Percentiles rank a stretch among this genome's conserved stretches.
These are phyloP conservation scores for Viola odorata DNA, from an alignment of 345 rosid genomes.

Conservation along the genomic window DNA sequence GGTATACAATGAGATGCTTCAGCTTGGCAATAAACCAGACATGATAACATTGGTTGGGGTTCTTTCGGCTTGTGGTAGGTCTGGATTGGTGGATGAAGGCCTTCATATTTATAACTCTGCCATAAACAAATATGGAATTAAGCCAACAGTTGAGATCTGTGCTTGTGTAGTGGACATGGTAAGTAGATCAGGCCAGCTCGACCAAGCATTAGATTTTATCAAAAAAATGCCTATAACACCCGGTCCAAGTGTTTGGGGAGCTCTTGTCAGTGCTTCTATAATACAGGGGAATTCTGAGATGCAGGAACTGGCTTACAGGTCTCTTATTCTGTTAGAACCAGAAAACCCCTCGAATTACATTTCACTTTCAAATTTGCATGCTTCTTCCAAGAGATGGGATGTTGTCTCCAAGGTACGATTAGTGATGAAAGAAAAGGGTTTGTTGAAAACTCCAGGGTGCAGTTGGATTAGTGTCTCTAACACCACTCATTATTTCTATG, in stretches of 20 bases:
- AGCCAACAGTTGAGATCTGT: constrained; percentile 54
- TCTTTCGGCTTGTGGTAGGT: constrained; percentile 59
- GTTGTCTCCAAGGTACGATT: constrained; percentile 54
- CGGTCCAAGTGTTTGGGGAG: constrained; percentile 66
- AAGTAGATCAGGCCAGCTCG: constrained; percentile 53
- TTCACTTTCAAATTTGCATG: constrained; percentile 52
- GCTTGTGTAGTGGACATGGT: constrained; percentile 62
- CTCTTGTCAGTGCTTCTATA: constrained; percentile 53
- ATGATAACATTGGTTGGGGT: constrained; percentile 46
- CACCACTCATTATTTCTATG: constrained; percentile 45
- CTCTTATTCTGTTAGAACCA: constrained; percentile 56
- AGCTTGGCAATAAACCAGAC: constrained; percentile 44
- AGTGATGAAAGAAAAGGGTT: constrained; percentile 48
- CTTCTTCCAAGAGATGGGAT: constrained; percentile 57
- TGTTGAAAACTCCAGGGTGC: constrained; percentile 65
- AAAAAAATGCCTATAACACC: constrained; percentile 50
- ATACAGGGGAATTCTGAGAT: constrained; percentile 53
- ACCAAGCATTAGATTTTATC: constrained; percentile 46
- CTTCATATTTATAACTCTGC: constrained; percentile 36
- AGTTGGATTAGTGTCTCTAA: constrained; percentile 57
- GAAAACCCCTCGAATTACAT: constrained; percentile 56
- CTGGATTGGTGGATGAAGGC: constrained; percentile 50
- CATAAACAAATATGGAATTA: constrained; percentile 33
- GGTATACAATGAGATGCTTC: constrained; percentile 47
- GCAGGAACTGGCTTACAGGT: constrained; percentile 52